A percentile compares a stretch with the other conserved stretches of the same genome.
These are phyloP conservation scores for Ascochyta clinopodiicola DNA, from an alignment of 2,329 filamentous ascomycete species.

Conservation along the genomic window DNA sequence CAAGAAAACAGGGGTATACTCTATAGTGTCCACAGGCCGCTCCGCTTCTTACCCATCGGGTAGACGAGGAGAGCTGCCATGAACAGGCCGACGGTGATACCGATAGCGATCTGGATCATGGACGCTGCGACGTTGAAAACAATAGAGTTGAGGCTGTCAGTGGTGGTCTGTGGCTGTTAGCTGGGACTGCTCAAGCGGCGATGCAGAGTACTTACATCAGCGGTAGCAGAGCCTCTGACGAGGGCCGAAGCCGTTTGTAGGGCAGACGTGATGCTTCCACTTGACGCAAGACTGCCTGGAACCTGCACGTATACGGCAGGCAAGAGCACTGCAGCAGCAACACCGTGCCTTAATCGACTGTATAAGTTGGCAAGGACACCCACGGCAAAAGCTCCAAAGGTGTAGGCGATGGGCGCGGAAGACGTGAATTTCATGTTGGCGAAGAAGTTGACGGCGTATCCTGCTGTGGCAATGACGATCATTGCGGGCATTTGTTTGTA, in stretches of 20 bases:
- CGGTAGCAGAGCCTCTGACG: conserved; percentile 27
- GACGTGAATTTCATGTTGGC: conserved; percentile 69
- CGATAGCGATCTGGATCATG: conserved; percentile 59
- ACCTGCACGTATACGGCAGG: conserved; percentile 44
- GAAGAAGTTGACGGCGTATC: conserved; percentile 79
- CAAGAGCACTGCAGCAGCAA: conserved; percentile 47
- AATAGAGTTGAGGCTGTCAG: conserved; percentile 32
- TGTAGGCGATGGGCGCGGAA: conserved; percentile 76
- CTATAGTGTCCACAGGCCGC: conserved; percentile 44
- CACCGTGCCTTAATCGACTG: conserved; percentile 66
- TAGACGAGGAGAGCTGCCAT: conserved; percentile 57
- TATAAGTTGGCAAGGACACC: conserved; percentile 81
- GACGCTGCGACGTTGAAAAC: conserved; percentile 55
- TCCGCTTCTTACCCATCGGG: conserved; percentile 57
- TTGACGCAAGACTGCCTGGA: conserved; percentile 41
- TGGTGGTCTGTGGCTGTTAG: conserved; percentile 24
- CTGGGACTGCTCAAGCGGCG: not conserved
- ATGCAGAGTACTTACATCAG: conserved; percentile 21
- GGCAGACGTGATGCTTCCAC: conserved; percentile 39
- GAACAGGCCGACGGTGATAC: conserved; percentile 59
- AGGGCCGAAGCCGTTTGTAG: conserved; percentile 37
- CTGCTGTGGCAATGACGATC: conserved; percentile 73
- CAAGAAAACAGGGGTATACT: conserved; percentile 28
- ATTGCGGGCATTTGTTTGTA: conserved; percentile 79
- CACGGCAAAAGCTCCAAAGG: conserved; percentile 75